These are phyloP conservation scores for Fusarium chuoi DNA, from an alignment of 2,329 filamentous ascomycete species.

Conservation along the genomic window DNA sequence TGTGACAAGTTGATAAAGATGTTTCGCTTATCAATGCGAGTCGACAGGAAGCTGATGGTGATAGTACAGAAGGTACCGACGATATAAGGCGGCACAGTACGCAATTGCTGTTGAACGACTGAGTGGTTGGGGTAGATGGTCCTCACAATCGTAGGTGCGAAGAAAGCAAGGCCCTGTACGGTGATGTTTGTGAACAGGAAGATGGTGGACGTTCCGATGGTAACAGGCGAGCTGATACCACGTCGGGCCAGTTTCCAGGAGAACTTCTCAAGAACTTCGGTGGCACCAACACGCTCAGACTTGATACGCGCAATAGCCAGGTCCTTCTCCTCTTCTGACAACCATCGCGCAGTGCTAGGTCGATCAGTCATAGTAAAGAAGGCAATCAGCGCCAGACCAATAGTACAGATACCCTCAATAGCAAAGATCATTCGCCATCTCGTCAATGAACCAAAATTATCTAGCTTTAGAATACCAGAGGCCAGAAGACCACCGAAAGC, in stretches of 20 bases:
- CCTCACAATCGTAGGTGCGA: constrained; percentile 69
- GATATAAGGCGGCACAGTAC: constrained; percentile 59
- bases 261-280: constrained; percentile 49
- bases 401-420: constrained; percentile 63
- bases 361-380: constrained; percentile 70
- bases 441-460: background rate
- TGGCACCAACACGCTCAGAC: constrained; percentile 68
- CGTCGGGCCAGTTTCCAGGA: constrained; percentile 19
- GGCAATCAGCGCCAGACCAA: background rate
- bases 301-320: constrained; percentile 69
- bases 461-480: constrained; percentile 7
- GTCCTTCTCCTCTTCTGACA: constrained; percentile 69
- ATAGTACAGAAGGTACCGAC: constrained; percentile 61
- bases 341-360: constrained; percentile 71
- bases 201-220: constrained; percentile 62
- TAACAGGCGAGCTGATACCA: constrained; percentile 55
- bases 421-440: constrained; percentile 56
- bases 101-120: constrained; percentile 67
- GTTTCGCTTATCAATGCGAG: constrained; percentile 64
- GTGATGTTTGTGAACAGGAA: constrained; percentile 73
- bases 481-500: constrained; percentile 1
- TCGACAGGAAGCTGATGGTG: constrained; percentile 45
- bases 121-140: constrained; percentile 68
- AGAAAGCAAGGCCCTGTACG: constrained; percentile 73
- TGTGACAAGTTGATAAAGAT: constrained; percentile 64